These are phyloP conservation scores for Leccinum pallidistipes DNA, from an alignment of 1,284 basidiomycete species.

Conservation along the genomic window DNA sequence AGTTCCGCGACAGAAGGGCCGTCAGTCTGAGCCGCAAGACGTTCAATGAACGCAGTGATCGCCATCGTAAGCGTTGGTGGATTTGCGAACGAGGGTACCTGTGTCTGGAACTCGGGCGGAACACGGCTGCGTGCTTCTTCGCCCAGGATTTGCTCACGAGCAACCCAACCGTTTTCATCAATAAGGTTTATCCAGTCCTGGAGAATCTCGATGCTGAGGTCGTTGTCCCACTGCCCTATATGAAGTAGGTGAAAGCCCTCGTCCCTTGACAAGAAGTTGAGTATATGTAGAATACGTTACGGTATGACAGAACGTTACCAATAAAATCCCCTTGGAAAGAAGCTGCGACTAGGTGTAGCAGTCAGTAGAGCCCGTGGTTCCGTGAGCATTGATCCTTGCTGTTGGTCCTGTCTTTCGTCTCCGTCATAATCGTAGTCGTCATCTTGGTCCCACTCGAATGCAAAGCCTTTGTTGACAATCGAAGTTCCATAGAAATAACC, in stretches of 20 bases:
- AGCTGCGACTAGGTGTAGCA: conserved; percentile 91
- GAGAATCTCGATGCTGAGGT: conserved; percentile 87
- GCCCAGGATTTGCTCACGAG: conserved; percentile 91
- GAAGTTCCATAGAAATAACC: conserved; percentile 95
- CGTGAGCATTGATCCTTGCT: conserved; percentile 62
- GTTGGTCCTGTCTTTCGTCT: conserved; percentile 34
- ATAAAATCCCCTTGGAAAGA: conserved; percentile 96
- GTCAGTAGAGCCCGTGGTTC: conserved; percentile 81
- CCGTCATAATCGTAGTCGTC: conserved; percentile 53
- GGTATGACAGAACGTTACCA: conserved; percentile 52
- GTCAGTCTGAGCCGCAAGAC: conserved; percentile 51
- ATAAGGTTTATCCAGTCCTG: conserved; percentile 89
- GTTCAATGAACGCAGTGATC: conserved; percentile 82
- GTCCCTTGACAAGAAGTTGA: conserved; percentile 56
- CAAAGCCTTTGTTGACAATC: conserved; percentile 81
- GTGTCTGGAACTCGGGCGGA: conserved; percentile 85
- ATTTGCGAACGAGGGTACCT: conserved; percentile 92
- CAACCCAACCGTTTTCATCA: conserved; percentile 94
- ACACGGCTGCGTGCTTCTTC: conserved; percentile 94
- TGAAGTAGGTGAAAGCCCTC: conserved; percentile 94
- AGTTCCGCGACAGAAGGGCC: conserved; percentile 60
- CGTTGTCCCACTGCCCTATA: conserved; percentile 91
- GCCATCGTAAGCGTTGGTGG: conserved; percentile 93
- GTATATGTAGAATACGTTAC: conserved; percentile 3
- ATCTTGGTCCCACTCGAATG: conserved; percentile 88